Conservation (phyloP, 352 stramenopile species). For the Phytophthora litchii region DNA sequence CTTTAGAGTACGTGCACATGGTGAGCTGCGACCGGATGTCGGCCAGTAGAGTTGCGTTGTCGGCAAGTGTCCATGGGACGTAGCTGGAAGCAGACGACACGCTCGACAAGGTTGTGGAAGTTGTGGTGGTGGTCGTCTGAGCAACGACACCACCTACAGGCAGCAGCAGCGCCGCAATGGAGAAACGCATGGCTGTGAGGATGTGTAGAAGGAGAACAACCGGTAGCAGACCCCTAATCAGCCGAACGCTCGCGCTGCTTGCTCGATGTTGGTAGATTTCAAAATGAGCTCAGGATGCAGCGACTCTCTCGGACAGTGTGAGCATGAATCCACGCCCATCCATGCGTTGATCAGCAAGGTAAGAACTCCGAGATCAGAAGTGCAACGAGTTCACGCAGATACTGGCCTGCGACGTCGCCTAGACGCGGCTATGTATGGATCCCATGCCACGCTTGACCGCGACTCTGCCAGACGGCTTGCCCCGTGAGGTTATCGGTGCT, state of each 20-base stretch:
- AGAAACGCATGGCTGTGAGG: slow-evolving; percentile 16
- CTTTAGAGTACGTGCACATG: slow-evolving; percentile 71
- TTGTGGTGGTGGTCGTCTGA: slow-evolving; percentile 15
- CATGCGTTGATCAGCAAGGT: slow-evolving; percentile 8
- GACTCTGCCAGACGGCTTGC: slow-evolving; percentile 1
- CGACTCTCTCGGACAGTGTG: slow-evolving; percentile 14
- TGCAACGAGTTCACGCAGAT: slow-evolving; percentile 18
- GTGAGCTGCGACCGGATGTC: slow-evolving; percentile 42
- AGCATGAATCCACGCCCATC: slow-evolving; percentile 30
- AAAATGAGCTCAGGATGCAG: slow-evolving; percentile 18
- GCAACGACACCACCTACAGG: slow-evolving; percentile 9
- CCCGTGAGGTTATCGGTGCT: slow-evolving; percentile 2
- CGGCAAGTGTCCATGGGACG: slow-evolving; percentile 46
- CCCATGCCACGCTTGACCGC: slow-evolving; percentile 18
- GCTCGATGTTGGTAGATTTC: slow-evolving; percentile 21
- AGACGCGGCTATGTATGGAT: slow-evolving; percentile 33
- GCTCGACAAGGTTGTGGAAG: slow-evolving; percentile 14
- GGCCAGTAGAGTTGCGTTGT: slow-evolving; percentile 43
- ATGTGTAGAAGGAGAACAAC: slow-evolving; percentile 19
- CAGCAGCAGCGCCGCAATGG: slow-evolving; percentile 26
- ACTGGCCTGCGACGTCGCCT: slow-evolving; percentile 29
- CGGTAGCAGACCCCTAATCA: slow-evolving; percentile 13
- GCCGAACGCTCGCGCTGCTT: slow-evolving; percentile 11
- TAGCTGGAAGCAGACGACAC: slow-evolving; percentile 30
- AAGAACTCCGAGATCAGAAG: slow-evolving; percentile 16